Evolutionary conservation across 1,284 basidiomycete species (phyloP).

Genomic region (Sphagnurus paluster): DNA sequence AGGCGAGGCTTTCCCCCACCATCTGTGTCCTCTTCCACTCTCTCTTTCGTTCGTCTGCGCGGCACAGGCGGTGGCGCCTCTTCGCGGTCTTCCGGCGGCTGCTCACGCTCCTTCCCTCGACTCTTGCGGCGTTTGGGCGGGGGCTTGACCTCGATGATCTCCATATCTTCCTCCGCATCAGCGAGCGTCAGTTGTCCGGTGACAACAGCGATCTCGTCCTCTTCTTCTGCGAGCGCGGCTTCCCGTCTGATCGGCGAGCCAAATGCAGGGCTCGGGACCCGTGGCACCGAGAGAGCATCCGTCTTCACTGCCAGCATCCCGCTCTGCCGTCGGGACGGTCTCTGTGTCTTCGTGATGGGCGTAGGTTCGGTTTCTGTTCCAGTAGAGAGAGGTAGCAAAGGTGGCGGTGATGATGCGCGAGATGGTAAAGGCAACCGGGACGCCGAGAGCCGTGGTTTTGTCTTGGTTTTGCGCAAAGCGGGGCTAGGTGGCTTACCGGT

Average conservation of each 20-base stretch:
- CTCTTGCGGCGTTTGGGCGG: slow-evolving; percentile 39
- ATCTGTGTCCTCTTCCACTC: slow-evolving; percentile 37
- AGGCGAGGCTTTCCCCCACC: slow-evolving; percentile 49
- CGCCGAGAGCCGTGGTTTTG: slow-evolving; percentile 38
- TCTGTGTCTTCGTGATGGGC: slow-evolving; percentile 40
- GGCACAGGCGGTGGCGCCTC: slow-evolving; percentile 22
- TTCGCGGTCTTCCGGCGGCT: slow-evolving; percentile 30
- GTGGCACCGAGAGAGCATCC: slow-evolving; percentile 41
- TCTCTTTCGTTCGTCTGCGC: slow-evolving; percentile 32
- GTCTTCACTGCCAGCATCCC: slow-evolving; percentile 53
- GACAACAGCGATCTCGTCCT: slow-evolving; percentile 47
- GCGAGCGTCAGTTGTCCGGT: slow-evolving; percentile 15
- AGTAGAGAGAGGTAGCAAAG: slow-evolving; percentile 17
- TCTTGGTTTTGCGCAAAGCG: slow-evolving; percentile 39
- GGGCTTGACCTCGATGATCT: slow-evolving; percentile 22
- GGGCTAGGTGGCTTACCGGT: slow-evolving; percentile 37
- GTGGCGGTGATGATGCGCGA: slow-evolving; percentile 39
- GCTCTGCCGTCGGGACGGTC: slow-evolving; percentile 62
- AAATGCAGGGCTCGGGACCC: slow-evolving; percentile 64
- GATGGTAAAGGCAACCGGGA: slow-evolving; percentile 47
- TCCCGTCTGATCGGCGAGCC: slow-evolving; percentile 60
- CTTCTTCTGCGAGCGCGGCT: slow-evolving; percentile 56
- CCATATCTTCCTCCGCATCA: slow-evolving; percentile 23
- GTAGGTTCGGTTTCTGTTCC: slow-evolving; percentile 8
- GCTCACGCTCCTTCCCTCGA: slow-evolving; percentile 30